These are phyloP conservation scores for Raphidocelis subcapitata DNA, from an alignment of 139 green algal genomes.

Conservation along the genomic window DNA sequence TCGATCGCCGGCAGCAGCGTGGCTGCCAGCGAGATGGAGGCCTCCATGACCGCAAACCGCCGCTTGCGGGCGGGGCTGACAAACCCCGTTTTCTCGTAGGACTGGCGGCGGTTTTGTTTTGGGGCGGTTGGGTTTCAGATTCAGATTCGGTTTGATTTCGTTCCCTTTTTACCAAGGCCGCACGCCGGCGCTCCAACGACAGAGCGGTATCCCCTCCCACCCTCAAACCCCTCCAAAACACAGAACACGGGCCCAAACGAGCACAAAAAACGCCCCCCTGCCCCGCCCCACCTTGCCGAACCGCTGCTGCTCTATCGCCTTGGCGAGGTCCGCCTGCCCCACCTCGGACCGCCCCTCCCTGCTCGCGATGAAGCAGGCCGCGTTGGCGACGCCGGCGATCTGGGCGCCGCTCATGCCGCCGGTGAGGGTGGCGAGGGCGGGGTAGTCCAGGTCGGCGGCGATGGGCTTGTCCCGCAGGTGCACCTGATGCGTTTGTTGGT, in stretches of 20 bases:
- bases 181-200: no score
- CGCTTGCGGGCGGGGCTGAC: constrained; percentile 42
- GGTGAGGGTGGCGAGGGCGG: constrained; percentile 39
- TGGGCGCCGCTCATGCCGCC: constrained; percentile 55
- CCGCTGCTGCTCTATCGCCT: constrained; percentile 66
- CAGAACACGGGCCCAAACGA: no score
- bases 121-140: no score
- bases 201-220: no score
- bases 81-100: constrained; percentile 33
- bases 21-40: constrained; percentile 65
- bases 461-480: constrained; percentile 57
- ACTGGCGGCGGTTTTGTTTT: constrained; percentile 47
- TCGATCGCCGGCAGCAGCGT: constrained; percentile 88
- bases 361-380: constrained; percentile 69
- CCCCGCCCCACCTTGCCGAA: no score
- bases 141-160: no score
- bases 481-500: no score
- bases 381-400: constrained; percentile 72
- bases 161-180: no score
- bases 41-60: constrained; percentile 72
- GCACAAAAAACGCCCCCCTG: no score
- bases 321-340: constrained; percentile 49
- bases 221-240: no score
- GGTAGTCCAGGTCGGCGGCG: constrained; percentile 44
- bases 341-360: constrained; percentile 57